Evolutionary conservation across 2,329 filamentous ascomycete species (phyloP).

Genomic region (Beauveria brongniartii): DNA sequence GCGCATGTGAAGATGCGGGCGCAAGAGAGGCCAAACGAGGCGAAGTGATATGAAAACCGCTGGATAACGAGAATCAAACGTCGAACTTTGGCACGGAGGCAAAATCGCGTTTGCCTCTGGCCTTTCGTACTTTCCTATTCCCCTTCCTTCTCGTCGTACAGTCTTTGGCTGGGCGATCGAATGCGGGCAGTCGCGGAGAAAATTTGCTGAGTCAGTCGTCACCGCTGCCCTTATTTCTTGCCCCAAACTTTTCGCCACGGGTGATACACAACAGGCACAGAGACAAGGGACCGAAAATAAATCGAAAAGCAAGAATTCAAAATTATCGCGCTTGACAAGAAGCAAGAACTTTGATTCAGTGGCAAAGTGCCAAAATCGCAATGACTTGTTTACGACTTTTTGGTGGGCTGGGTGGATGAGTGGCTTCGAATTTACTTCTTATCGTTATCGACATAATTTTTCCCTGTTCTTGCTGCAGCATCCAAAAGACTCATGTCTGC

Average conservation of each 20-base stretch:
- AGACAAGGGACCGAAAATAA: conserved; percentile 16
- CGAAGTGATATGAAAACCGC: not conserved
- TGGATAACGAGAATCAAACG: too few species aligned
- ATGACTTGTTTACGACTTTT: not conserved
- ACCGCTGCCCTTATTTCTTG: conserved; percentile 32
- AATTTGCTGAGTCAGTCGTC: conserved; percentile 34
- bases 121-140: not conserved
- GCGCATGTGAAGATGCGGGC: conserved; percentile 13
- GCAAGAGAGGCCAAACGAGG: conserved; percentile 11
- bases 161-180: conserved; percentile 2
- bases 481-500: not conserved
- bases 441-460: conserved; percentile 9
- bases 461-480: not conserved
- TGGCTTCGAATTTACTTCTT: conserved; percentile 1
- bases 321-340: conserved; percentile 4
- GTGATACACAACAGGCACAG: conserved; percentile 33
- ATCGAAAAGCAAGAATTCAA: conserved; percentile 15
- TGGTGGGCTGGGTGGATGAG: conserved; percentile 9
- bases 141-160: not conserved
- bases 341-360: not conserved
- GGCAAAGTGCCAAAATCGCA: not conserved
- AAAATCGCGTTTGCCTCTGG: not conserved
- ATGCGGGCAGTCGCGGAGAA: conserved; percentile 28
- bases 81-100: not conserved
- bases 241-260: conserved; percentile 27